Percentiles rank a stretch among this genome's conserved stretches.
Evolutionary conservation across 331 rosid species (phyloP).

Genomic region (Stylosanthes scabra): DNA sequence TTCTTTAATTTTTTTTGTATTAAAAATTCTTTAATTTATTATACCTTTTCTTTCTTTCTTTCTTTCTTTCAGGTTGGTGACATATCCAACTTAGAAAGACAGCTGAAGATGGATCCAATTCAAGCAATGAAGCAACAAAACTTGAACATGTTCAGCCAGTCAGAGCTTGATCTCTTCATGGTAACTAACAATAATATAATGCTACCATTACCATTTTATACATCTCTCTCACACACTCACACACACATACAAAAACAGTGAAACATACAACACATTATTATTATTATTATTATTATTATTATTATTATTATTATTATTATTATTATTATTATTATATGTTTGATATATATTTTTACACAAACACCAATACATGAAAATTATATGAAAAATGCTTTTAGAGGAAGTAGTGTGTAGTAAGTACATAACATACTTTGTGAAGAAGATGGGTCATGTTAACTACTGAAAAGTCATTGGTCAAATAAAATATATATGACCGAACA

Average conservation of each 20-base stretch:
- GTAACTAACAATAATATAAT: conserved; percentile 38
- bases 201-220: neutral
- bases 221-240: neutral
- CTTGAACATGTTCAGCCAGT: conserved; percentile 48
- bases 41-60: neutral
- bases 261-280: too few relatives aligned
- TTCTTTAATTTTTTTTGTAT: too few relatives aligned
- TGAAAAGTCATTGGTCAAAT: conserved; percentile 35
- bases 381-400: neutral
- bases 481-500: conserved; percentile 8
- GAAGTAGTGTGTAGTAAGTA: neutral
- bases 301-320: too few relatives aligned
- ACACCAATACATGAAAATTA: conserved; percentile 22
- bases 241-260: neutral
- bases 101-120: conserved; percentile 50
- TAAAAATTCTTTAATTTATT: too few relatives aligned
- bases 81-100: conserved; percentile 45
- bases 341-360: conserved; percentile 15
- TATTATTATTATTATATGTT: too few relatives aligned
- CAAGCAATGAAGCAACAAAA: conserved; percentile 45
- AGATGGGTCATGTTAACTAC: conserved; percentile 29
- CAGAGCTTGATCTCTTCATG: conserved; percentile 93
- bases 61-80: conserved; percentile 58
- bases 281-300: too few relatives aligned
- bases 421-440: neutral